Conservation (phyloP, 2,329 filamentous ascomycete species). For the Cercospora citrullina region DNA sequence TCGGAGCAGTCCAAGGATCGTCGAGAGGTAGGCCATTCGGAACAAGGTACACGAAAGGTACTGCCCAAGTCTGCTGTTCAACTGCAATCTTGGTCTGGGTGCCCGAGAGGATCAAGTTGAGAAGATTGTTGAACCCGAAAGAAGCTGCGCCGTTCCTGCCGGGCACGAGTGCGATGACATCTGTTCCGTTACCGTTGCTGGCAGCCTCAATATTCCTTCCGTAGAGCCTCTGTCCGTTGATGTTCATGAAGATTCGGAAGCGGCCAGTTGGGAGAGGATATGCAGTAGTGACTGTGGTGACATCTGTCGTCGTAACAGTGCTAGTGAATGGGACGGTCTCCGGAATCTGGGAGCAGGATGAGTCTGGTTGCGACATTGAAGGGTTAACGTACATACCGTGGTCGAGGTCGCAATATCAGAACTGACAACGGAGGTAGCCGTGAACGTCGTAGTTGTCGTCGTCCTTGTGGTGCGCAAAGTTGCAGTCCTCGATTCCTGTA, state of each 20-base stretch:
- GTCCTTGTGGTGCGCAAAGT: not conserved
- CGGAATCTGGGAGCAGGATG: not conserved
- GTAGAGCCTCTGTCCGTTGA: conserved; percentile 5
- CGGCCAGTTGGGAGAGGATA: conserved; percentile 10
- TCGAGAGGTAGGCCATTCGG: not conserved
- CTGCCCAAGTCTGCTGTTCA: conserved; percentile 7
- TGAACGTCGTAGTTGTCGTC: conserved; percentile 8
- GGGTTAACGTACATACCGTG: not conserved
- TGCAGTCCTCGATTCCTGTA: not conserved
- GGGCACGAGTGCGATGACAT: conserved; percentile 10
- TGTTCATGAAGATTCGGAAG: conserved; percentile 7
- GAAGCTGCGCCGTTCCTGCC: not conserved
- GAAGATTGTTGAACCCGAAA: conserved; percentile 3
- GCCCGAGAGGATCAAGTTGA: conserved; percentile 10
- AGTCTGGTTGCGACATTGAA: not conserved
- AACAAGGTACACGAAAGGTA: conserved; percentile 7
- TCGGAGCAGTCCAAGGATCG: conserved; percentile 10
- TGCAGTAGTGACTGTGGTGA: conserved; percentile 4
- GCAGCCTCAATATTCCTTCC: conserved; percentile 10
- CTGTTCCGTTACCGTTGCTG: conserved; percentile 9
- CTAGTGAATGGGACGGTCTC: not conserved
- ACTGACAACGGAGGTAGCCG: conserved; percentile 1
- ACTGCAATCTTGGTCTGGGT: conserved; percentile 11
- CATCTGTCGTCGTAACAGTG: not conserved
- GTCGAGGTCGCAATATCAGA: not conserved